These are phyloP conservation scores for Tephrocybe sp. DNA, from an alignment of 768 basidiomycete species.

Conservation along the genomic window DNA sequence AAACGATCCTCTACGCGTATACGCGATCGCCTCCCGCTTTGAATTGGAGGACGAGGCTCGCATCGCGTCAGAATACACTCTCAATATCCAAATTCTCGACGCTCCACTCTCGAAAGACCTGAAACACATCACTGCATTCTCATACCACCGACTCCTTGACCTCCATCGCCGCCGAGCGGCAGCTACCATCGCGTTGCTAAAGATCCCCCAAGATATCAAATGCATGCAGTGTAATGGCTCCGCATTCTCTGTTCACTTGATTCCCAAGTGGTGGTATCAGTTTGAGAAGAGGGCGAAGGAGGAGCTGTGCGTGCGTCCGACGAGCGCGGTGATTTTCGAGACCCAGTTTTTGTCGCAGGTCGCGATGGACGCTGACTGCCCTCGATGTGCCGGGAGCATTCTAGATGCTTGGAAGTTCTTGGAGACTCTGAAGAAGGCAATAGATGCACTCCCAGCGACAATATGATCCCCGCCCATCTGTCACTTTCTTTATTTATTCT, in stretches of 20 bases:
- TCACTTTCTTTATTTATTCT: not conserved
- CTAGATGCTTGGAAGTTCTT: slow-evolving; percentile 60
- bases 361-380: slow-evolving; percentile 50
- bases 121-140: slow-evolving; percentile 63
- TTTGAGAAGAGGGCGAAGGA: slow-evolving; percentile 55
- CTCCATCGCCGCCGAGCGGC: slow-evolving; percentile 54
- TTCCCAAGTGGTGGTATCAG: slow-evolving; percentile 69
- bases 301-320: slow-evolving; percentile 56
- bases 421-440: slow-evolving; percentile 48
- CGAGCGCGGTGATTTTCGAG: slow-evolving; percentile 57
- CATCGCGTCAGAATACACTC: slow-evolving; percentile 57
- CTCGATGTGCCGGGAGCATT: slow-evolving; percentile 65
- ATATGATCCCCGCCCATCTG: slow-evolving; percentile 17
- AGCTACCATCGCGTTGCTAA: slow-evolving; percentile 47
- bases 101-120: slow-evolving; percentile 61
- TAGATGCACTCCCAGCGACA: slow-evolving; percentile 46
- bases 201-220: slow-evolving; percentile 46
- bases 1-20: slow-evolving; percentile 56
- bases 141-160: slow-evolving; percentile 62
- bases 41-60: slow-evolving; percentile 63
- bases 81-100: slow-evolving; percentile 50
- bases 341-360: slow-evolving; percentile 56
- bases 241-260: slow-evolving; percentile 37
- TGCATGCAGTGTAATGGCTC: slow-evolving; percentile 70
- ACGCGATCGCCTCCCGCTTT: slow-evolving; percentile 66